A percentile compares a stretch with the other conserved stretches of the same genome.
Conservation (phyloP, 78 protist genomes). For the Dictyostelium firmibasis region DNA sequence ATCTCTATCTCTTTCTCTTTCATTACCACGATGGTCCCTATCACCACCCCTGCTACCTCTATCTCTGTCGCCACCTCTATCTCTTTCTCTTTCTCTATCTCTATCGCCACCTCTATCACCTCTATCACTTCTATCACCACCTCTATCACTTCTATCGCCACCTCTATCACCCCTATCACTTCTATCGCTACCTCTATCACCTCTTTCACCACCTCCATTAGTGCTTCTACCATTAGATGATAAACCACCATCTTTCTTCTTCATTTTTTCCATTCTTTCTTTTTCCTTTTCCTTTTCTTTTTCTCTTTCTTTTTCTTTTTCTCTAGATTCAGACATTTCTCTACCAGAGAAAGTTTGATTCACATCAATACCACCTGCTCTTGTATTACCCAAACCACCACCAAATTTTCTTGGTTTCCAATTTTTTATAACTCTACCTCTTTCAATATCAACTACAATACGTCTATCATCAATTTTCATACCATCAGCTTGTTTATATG, state of each 20-base stretch:
- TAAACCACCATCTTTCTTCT: constrained; percentile 20
- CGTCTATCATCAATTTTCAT: constrained; percentile 86
- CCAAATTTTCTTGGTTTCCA: constrained; percentile 93
- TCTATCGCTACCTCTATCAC: not conserved
- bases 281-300: not conserved
- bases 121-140: not conserved
- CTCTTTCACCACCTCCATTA: not conserved
- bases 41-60: not conserved
- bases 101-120: not conserved
- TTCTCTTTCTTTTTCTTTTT: constrained; percentile 34
- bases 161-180: constrained; percentile 52
- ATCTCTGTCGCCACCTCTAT: constrained; percentile 4
- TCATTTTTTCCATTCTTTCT: not conserved
- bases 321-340: constrained; percentile 23
- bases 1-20: not conserved
- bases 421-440: constrained; percentile 92
- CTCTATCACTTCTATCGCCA: not conserved
- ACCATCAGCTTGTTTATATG: constrained; percentile 88
- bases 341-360: constrained; percentile 78
- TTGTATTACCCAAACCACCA: constrained; percentile 86
- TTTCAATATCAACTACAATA: constrained; percentile 93
- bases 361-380: constrained; percentile 81
- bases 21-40: not conserved
- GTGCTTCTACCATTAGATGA: not conserved
- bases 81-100: not conserved